A percentile compares a stretch with the other conserved stretches of the same genome.
These are phyloP conservation scores for Plasmodium cynomolgi DNA, from an alignment of 169 alveolate species.

Conservation along the genomic window DNA sequence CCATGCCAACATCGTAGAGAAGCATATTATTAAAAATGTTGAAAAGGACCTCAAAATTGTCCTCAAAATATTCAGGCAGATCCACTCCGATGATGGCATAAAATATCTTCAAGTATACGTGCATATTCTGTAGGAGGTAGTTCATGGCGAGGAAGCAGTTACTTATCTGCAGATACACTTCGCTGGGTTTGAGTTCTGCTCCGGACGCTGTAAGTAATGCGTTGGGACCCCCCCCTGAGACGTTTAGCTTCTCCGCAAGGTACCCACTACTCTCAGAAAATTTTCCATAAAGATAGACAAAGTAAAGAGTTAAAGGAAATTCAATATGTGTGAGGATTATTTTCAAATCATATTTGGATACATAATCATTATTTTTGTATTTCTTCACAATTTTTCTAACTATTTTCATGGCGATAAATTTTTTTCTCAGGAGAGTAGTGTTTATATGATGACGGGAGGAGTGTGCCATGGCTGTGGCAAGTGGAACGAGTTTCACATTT, in stretches of 20 bases:
- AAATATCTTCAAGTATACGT: slow-evolving; percentile 20
- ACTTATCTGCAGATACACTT: not conserved
- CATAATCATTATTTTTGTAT: slow-evolving; percentile 56
- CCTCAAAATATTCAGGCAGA: slow-evolving; percentile 61
- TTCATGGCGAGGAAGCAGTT: slow-evolving; percentile 21
- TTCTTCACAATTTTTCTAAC: slow-evolving; percentile 43
- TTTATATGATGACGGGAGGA: not conserved
- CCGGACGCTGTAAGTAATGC: not conserved
- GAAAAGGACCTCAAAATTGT: slow-evolving; percentile 49
- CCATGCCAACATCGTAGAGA: not conserved
- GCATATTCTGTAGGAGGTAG: slow-evolving; percentile 5
- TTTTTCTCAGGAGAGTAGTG: not conserved
- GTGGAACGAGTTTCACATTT: not conserved
- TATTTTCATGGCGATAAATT: slow-evolving; percentile 36
- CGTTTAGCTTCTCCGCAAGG: not conserved
- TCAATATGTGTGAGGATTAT: slow-evolving; percentile 65
- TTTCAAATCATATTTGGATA: slow-evolving; percentile 41
- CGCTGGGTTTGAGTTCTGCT: not conserved
- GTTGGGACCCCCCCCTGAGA: not conserved
- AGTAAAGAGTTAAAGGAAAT: slow-evolving; percentile 37
- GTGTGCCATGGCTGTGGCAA: not conserved
- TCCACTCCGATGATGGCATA: slow-evolving; percentile 22
- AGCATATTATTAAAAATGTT: slow-evolving; percentile 22
- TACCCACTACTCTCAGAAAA: slow-evolving; percentile 15
- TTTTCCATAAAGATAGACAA: slow-evolving; percentile 17